A percentile compares a stretch with the other conserved stretches of the same genome.
Evolutionary conservation across 192 early-diverging fungal genomes (phyloP).

Genomic region (Thoreauomyces humboldtii): DNA sequence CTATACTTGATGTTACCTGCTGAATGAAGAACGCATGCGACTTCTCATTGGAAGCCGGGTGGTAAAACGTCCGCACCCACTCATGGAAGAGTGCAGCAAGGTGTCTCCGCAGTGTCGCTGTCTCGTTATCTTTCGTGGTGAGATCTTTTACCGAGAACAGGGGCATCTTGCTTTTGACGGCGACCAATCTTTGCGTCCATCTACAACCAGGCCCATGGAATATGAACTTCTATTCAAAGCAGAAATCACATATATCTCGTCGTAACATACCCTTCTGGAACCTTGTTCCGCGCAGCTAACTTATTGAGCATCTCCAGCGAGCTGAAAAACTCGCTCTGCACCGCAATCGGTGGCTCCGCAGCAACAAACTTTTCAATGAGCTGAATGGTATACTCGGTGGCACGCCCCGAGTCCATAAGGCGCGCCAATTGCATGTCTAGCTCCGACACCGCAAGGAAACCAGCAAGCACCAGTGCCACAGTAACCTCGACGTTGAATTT

Average conservation of each 20-base stretch:
- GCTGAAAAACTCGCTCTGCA: conserved; percentile 50
- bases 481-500: conserved; percentile 87
- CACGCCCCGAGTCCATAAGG: conserved; percentile 74
- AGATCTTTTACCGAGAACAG: conserved; percentile 35
- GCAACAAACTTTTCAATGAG: conserved; percentile 71
- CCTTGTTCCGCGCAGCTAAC: conserved; percentile 61
- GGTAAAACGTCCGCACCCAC: conserved; percentile 76
- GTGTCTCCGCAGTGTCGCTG: conserved; percentile 56
- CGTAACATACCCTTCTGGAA: conserved; percentile 43
- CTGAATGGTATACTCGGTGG: conserved; percentile 69
- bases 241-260: not conserved
- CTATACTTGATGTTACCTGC: too few species aligned
- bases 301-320: conserved; percentile 73
- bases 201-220: too few species aligned
- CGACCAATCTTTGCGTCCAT: conserved; percentile 48
- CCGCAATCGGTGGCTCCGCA: conserved; percentile 50
- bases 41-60: conserved; percentile 71
- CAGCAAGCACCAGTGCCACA: conserved; percentile 74
- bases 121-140: conserved; percentile 48
- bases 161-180: conserved; percentile 44
- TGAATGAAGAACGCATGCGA: conserved; percentile 61
- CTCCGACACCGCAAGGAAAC: conserved; percentile 73
- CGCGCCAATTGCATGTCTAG: conserved; percentile 88
- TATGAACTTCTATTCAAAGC: not conserved
- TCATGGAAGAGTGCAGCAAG: conserved; percentile 70